Percentiles rank a stretch among this genome's conserved stretches.
Conservation (phyloP, 2,329 filamentous ascomycete species). For the Sarocladiaceae sp. region DNA sequence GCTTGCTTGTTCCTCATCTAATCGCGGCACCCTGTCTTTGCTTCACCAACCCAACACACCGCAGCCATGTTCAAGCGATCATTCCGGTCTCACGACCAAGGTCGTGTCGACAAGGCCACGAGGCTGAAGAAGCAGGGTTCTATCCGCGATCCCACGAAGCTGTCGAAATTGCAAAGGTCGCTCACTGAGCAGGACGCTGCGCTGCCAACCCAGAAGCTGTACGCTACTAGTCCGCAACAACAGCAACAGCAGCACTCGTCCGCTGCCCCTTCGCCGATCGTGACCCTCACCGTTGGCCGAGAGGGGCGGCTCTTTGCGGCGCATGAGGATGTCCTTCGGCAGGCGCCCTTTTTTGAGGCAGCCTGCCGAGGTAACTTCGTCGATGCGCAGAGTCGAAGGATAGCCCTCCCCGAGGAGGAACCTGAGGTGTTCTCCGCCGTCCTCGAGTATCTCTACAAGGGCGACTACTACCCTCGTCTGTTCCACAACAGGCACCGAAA, state of each 20-base stretch:
- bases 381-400: slow-evolving; percentile 70
- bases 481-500: slow-evolving; percentile 78
- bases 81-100: slow-evolving; percentile 66
- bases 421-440: slow-evolving; percentile 89
- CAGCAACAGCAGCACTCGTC: slow-evolving; percentile 10
- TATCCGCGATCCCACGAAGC: slow-evolving; percentile 68
- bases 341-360: slow-evolving; percentile 77
- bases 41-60: slow-evolving; percentile 16
- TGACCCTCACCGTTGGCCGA: slow-evolving; percentile 76
- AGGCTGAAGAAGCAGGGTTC: slow-evolving; percentile 62
- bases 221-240: slow-evolving; percentile 9
- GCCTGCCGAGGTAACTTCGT: slow-evolving; percentile 67
- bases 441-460: slow-evolving; percentile 96
- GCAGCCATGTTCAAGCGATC: slow-evolving; percentile 85
- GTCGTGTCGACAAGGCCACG: slow-evolving; percentile 78
- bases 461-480: slow-evolving; percentile 88
- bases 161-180: slow-evolving; percentile 80
- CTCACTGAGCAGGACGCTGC: slow-evolving; percentile 51
- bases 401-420: slow-evolving; percentile 68
- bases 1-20: slow-evolving; percentile 19
- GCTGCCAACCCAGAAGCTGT: slow-evolving; percentile 11
- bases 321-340: slow-evolving; percentile 84
- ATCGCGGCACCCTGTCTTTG: slow-evolving; percentile 18
- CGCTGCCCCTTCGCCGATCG: slow-evolving; percentile 58
- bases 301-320: slow-evolving; percentile 90